phyloP scores from a whole-genome alignment of 2,329 filamentous ascomycete species.

The Dactylellina drechsleri region DNA sequence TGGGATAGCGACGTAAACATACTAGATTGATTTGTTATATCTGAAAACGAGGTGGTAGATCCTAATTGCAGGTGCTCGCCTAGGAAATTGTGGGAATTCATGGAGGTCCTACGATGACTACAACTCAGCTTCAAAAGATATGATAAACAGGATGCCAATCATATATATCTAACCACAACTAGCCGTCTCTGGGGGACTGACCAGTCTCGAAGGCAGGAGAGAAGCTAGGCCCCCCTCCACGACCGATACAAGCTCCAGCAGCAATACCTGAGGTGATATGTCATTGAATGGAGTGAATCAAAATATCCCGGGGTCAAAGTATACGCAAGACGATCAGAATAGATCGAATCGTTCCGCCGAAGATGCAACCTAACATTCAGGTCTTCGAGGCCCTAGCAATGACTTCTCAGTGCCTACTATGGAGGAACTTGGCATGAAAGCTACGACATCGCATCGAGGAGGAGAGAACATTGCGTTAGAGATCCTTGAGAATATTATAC shows the following conservation, averaged over 20 bases:
- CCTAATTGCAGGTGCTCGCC: neutral
- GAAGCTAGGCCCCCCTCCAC: constrained; percentile 71
- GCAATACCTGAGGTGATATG: constrained; percentile 73
- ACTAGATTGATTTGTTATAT: neutral
- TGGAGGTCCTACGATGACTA: constrained; percentile 77
- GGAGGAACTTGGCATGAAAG: constrained; percentile 74
- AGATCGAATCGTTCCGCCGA: constrained; percentile 69
- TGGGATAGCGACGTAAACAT: constrained; percentile 74
- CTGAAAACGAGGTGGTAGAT: neutral
- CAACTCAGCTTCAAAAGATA: constrained; percentile 70
- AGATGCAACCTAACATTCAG: constrained; percentile 69
- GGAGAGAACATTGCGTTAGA: constrained; percentile 75
- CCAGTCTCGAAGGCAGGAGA: constrained; percentile 65
- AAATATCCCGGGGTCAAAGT: constrained; percentile 64
- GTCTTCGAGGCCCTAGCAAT: constrained; percentile 73
- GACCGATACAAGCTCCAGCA: constrained; percentile 71
- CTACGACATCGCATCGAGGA: constrained; percentile 74
- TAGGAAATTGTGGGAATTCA: constrained; percentile 70
- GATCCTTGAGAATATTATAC: constrained; percentile 70
- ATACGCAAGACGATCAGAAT: constrained; percentile 65
- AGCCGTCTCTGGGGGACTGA: neutral
- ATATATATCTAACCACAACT: too few species aligned
- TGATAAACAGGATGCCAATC: neutral
- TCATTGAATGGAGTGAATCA: constrained; percentile 63
- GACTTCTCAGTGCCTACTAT: constrained; percentile 78